phyloP scores from a whole-genome alignment of 257 asterid genomes.

The Capsicum pubescens region DNA sequence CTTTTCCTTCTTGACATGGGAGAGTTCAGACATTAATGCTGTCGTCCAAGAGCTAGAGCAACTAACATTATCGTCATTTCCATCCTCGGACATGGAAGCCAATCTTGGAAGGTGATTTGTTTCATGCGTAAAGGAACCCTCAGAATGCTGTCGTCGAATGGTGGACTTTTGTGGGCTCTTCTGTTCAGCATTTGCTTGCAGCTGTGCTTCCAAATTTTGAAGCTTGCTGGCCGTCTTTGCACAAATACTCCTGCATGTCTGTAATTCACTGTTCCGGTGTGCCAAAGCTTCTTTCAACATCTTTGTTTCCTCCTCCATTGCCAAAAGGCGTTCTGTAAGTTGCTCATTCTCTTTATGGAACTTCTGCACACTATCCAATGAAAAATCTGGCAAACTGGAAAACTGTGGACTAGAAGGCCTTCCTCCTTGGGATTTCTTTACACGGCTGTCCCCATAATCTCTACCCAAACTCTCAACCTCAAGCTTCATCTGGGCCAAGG shows the following conservation, averaged over 20 bases:
- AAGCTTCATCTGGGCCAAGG: too few species aligned
- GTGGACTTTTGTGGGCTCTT: slow-evolving; percentile 50
- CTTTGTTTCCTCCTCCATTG: slow-evolving; percentile 94
- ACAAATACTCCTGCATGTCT: slow-evolving; percentile 68
- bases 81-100: slow-evolving; percentile 82
- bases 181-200: slow-evolving; percentile 61
- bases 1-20: slow-evolving; percentile 75
- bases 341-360: slow-evolving; percentile 69
- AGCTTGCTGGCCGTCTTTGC: slow-evolving; percentile 85
- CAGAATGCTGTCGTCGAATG: slow-evolving; percentile 41
- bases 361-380: slow-evolving; percentile 67
- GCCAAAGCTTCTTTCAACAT: slow-evolving; percentile 95
- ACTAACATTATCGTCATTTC: slow-evolving; percentile 71
- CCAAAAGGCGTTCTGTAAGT: slow-evolving; percentile 76
- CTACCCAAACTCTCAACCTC: slow-evolving; percentile 78
- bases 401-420: slow-evolving; percentile 72
- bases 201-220: slow-evolving; percentile 72
- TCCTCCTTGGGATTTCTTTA: slow-evolving; percentile 67
- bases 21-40: slow-evolving; percentile 55
- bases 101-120: slow-evolving; percentile 64
- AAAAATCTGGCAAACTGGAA: slow-evolving; percentile 62
- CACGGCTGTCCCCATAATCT: slow-evolving; percentile 76
- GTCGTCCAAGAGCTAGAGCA: slow-evolving; percentile 84
- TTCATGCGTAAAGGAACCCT: slow-evolving; percentile 46
- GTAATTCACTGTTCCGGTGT: slow-evolving; percentile 86